phyloP scores from a whole-genome alignment of 805 yeast species.

The Candida pseudoglaebosa region DNA sequence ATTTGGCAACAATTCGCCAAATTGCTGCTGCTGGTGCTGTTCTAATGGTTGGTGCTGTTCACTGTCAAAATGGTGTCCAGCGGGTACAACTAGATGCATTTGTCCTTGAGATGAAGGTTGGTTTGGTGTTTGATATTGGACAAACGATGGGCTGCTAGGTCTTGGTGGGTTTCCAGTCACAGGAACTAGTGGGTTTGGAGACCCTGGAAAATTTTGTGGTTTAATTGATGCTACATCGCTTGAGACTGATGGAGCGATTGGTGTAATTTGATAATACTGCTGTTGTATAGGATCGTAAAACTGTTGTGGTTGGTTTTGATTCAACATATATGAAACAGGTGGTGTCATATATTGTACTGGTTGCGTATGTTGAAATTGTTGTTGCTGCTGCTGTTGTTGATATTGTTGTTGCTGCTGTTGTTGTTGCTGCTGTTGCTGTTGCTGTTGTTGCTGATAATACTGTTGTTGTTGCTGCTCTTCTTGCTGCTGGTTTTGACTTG shows the following conservation, averaged over 20 bases:
- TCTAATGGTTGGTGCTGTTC: conserved; percentile 3
- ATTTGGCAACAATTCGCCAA: conserved; percentile 18
- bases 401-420: conserved; percentile 6
- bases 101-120: conserved; percentile 7
- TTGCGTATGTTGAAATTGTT: neutral
- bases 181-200: conserved; percentile 17
- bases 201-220: conserved; percentile 36
- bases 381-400: conserved; percentile 12
- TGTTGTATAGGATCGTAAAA: conserved; percentile 43
- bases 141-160: conserved; percentile 6
- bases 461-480: conserved; percentile 1
- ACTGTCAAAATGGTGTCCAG: neutral
- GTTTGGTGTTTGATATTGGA: conserved; percentile 2
- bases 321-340: conserved; percentile 9
- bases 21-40: conserved; percentile 8
- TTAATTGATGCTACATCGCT: conserved; percentile 21
- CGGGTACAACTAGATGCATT: conserved; percentile 1
- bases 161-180: conserved; percentile 1
- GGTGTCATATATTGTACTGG: conserved; percentile 4
- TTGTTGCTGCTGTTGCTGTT: conserved; percentile 7
- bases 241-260: conserved; percentile 23
- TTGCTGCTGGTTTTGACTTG: conserved; percentile 7
- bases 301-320: conserved; percentile 32
- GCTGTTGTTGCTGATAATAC: conserved; percentile 4
- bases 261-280: conserved; percentile 38